A percentile compares a stretch with the other conserved stretches of the same genome.
phyloP scores from a whole-genome alignment of 2,329 filamentous ascomycete species.

The Botryosphaeria dothidea region DNA sequence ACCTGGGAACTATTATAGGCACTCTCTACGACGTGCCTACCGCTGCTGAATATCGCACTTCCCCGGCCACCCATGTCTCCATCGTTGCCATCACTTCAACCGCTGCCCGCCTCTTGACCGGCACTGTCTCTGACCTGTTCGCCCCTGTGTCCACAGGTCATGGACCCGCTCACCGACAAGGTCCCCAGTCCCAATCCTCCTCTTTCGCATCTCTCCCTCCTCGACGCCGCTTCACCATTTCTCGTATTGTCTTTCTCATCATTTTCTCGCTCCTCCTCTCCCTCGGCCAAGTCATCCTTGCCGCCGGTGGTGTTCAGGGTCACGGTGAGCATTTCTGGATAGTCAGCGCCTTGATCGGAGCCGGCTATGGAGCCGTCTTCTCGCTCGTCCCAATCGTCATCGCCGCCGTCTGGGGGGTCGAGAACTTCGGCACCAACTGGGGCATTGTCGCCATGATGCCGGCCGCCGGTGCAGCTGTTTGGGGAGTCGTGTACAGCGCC shows the following conservation, averaged over 20 bases:
- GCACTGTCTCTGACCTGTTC: conserved; percentile 83
- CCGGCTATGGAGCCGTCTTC: conserved; percentile 92
- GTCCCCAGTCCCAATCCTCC: conserved; percentile 44
- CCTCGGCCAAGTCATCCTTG: conserved; percentile 73
- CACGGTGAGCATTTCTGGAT: conserved; percentile 80
- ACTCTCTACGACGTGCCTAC: conserved; percentile 72
- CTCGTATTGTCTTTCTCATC: conserved; percentile 78
- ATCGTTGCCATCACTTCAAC: conserved; percentile 91
- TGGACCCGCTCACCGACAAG: conserved; percentile 46
- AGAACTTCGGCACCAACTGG: conserved; percentile 99
- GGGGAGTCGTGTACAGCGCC: conserved; percentile 84
- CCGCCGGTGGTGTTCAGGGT: conserved; percentile 72
- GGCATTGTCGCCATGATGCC: conserved; percentile 92
- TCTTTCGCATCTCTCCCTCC: conserved; percentile 39
- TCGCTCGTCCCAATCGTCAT: conserved; percentile 87
- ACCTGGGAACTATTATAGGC: conserved; percentile 88
- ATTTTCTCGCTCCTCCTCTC: conserved; percentile 72
- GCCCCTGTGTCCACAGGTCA: conserved; percentile 63
- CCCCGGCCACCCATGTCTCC: conserved; percentile 85
- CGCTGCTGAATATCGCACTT: conserved; percentile 49
- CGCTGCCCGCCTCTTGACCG: conserved; percentile 83
- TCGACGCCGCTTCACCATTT: conserved; percentile 58
- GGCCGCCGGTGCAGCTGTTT: conserved; percentile 82
- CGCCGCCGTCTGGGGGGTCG: conserved; percentile 96
- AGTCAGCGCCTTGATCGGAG: conserved; percentile 80